Base-by-base conservation (phyloP, 192 early-diverging fungal species). In the Bifiguratus adelaidae region DNA sequence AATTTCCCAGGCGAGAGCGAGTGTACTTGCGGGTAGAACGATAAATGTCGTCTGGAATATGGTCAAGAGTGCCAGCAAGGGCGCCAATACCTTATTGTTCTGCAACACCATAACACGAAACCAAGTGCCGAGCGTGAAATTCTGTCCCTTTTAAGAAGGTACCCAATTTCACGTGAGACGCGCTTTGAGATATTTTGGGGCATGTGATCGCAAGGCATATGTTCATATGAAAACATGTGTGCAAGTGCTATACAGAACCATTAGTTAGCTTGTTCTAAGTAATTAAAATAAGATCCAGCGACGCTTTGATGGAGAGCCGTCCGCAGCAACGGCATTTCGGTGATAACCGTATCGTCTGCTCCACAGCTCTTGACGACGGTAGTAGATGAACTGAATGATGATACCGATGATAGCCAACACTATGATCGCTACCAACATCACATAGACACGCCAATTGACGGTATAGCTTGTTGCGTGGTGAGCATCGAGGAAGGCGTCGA, bases 401-500 rank as follows among this genome's bases (percentile, higher is more conserved):
- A 13, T 13, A 15, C 37, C 37, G 37, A 40, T 5, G 7, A 40
- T 40, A 15, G 37, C 37, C 7, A 40, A 21, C 37, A 1, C 37
- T 5, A 21, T 21, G 7, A 40, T 21, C 18, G 18, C 37, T 7
- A 21, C 37, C 18, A 40, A 21, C 37, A 40, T 40, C 7, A 21
- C 37, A 11, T 40, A 15, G 37, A 40, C 37, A 11, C 22, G 6
- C 7, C 13, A 40, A 20, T 15, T 40, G 15, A 40, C 18, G 0
- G 37, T 15, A 5, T 15, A 20, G 16, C 7, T 21, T 5, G 37
- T 13, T 5, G 16, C 7, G 0, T 40, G 37, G 22, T 65, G 58
- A 3, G 33, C 28, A 11, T 65, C 52, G 15, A 65, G 47, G 24
- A 65, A 47, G 15, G 43, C 19, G 1, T 47, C 48, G 19, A 53